Percentiles rank a stretch among this genome's conserved stretches.
These are phyloP conservation scores for Mycena alexandri DNA, from an alignment of 768 basidiomycete genomes.

Conservation along the genomic window DNA sequence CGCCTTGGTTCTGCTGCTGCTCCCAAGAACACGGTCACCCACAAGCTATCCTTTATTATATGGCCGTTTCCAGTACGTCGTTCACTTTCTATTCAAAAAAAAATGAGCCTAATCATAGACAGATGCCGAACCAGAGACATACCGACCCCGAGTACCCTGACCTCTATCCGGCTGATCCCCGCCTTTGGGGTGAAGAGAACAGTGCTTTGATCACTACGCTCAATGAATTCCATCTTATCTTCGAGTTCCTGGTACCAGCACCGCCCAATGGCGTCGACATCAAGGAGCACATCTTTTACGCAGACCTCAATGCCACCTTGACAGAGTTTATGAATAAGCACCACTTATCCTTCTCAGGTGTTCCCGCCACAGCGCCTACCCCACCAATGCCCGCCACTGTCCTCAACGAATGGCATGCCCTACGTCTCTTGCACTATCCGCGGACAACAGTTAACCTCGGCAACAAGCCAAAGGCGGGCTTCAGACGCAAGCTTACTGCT, in stretches of 20 bases:
- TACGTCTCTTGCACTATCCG: no score
- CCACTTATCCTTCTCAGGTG: no score
- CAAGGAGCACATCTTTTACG: not conserved
- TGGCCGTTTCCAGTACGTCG: not conserved
- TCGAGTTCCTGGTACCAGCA: not conserved
- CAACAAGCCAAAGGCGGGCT: not conserved
- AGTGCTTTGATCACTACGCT: not conserved
- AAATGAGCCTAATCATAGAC: no score
- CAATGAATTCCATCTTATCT: not conserved
- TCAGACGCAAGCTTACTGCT: not conserved
- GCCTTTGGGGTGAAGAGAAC: not conserved
- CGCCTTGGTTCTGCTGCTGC: no score
- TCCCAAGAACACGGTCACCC: no score
- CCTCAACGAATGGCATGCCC: no score
- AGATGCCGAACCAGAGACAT: not conserved
- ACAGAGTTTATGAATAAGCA: no score
- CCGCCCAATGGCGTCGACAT: not conserved
- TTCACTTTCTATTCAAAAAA: no score
- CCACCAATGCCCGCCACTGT: no score
- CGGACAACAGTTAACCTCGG: no score
- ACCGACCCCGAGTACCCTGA: not conserved
- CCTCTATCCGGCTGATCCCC: not conserved
- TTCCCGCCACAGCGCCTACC: no score
- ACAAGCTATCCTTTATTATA: not conserved
- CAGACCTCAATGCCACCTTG: no score